A percentile compares a stretch with the other conserved stretches of the same genome.
Evolutionary conservation across 139 green algal species (phyloP).

Genomic region (Auxenochlorella protothecoides): DNA sequence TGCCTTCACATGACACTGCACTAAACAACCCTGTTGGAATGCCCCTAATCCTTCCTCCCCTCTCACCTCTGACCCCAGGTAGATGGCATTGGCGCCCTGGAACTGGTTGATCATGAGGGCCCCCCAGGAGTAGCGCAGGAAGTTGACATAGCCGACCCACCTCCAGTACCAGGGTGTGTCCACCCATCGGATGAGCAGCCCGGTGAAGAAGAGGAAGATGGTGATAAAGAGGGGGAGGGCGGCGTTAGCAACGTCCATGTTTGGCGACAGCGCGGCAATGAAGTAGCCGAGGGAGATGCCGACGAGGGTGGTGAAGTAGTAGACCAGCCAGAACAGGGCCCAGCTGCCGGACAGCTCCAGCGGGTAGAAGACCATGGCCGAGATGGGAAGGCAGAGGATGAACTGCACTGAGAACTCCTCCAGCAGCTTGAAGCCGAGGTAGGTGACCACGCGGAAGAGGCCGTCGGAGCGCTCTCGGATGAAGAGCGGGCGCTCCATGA

Average conservation of each 20-base stretch:
- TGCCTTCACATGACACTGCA: no score
- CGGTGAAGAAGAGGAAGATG: conserved; percentile 39
- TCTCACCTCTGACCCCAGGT: no score
- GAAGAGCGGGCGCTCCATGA: conserved; percentile 70
- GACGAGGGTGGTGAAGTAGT: conserved; percentile 40
- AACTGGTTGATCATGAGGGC: conserved; percentile 48
- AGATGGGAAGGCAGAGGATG: conserved; percentile 18
- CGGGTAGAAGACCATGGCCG: conserved; percentile 39
- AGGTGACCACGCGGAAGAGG: conserved; percentile 68
- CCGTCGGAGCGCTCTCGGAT: conserved; percentile 66
- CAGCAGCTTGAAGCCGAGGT: conserved; percentile 61
- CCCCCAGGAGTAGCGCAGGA: conserved; percentile 18
- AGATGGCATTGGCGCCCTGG: conserved; percentile 2
- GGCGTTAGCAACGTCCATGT: conserved; percentile 73
- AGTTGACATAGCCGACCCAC: conserved; percentile 37
- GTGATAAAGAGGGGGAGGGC: conserved; percentile 6
- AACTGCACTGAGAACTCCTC: conserved; percentile 43
- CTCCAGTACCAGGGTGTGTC: conserved; percentile 53
- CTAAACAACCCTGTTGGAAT: no score
- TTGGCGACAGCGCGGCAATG: conserved; percentile 46
- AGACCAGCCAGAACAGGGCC: conserved; percentile 49
- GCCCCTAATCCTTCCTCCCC: no score
- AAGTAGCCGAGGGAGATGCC: conserved; percentile 24
- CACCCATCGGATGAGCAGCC: conserved; percentile 31
- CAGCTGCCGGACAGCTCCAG: conserved; percentile 45